Conservation (phyloP, 495 filamentous ascomycete genomes). For the Schizothecium vesticola region DNA sequence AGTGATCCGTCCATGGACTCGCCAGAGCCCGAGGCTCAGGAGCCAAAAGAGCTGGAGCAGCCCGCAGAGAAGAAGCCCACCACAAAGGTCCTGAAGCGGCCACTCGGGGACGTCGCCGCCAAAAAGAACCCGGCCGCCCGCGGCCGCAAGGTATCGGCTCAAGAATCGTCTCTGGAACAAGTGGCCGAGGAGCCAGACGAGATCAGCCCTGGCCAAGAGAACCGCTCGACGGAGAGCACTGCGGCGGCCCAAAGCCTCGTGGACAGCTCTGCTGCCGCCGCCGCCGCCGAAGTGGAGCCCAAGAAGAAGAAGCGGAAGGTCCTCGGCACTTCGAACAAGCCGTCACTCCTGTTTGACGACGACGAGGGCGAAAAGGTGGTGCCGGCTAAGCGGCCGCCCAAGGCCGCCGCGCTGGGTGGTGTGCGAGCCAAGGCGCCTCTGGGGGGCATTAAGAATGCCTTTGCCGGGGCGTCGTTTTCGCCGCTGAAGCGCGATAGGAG, state of each 20-base stretch:
- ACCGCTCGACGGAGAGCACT: constrained; percentile 23
- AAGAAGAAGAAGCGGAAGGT: constrained; percentile 72
- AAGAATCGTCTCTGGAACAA: constrained; percentile 37
- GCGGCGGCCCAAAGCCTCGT: background rate
- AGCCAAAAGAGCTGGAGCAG: constrained; percentile 15
- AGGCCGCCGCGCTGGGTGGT: constrained; percentile 29
- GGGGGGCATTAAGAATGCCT: constrained; percentile 29
- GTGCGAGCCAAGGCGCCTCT: constrained; percentile 18
- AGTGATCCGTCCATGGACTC: background rate
- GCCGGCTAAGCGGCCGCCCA: constrained; percentile 27
- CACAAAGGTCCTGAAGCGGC: constrained; percentile 28
- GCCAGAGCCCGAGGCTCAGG: background rate
- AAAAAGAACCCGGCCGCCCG: constrained; percentile 38
- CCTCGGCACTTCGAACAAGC: constrained; percentile 56
- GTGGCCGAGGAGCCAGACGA: constrained; percentile 41
- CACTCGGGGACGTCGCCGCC: constrained; percentile 32
- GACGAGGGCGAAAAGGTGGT: constrained; percentile 48
- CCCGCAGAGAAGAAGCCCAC: constrained; percentile 32
- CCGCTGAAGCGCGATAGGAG: constrained; percentile 78
- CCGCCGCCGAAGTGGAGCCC: constrained; percentile 37
- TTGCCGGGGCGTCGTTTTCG: constrained; percentile 55
- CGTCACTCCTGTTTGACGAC: constrained; percentile 58
- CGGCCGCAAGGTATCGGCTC: constrained; percentile 17
- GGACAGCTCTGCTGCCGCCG: background rate
- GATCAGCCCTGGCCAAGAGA: constrained; percentile 24